phyloP scores from a whole-genome alignment of 2,329 filamentous ascomycete species.

The Penicillium crustosum region DNA sequence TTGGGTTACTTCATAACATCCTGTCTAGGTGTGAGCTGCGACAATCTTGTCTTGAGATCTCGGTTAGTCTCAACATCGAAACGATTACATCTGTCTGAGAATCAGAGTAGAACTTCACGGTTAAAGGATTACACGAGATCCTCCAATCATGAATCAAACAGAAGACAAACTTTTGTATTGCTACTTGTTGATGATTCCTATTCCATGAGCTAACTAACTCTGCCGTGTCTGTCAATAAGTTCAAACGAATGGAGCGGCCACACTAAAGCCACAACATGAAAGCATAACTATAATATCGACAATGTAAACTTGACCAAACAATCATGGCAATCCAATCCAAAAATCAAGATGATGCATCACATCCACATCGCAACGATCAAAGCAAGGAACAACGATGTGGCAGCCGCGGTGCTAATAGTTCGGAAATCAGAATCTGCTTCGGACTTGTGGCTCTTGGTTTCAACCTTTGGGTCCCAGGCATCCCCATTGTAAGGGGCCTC shows the following conservation, averaged over 20 bases:
- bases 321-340: neutral
- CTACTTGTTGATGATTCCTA: neutral
- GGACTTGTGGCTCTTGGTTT: slow-evolving; percentile 14
- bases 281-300: slow-evolving; percentile 14
- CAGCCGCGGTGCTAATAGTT: slow-evolving; percentile 22
- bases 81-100: neutral
- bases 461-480: slow-evolving; percentile 18
- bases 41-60: neutral
- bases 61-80: slow-evolving; percentile 1
- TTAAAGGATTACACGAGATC: too few relatives aligned
- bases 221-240: neutral
- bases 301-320: slow-evolving; percentile 3
- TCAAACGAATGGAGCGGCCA: slow-evolving; percentile 10
- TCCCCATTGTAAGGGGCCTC: slow-evolving; percentile 22
- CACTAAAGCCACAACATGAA: neutral
- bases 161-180: neutral
- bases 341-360: slow-evolving; percentile 8
- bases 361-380: slow-evolving; percentile 24
- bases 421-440: slow-evolving; percentile 19
- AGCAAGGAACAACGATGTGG: slow-evolving; percentile 23
- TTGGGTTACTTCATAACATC: neutral
- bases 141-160: neutral
- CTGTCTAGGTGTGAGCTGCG: neutral
- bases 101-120: neutral
- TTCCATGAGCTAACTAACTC: neutral